These are phyloP conservation scores for Metschnikowia lochheadii DNA, from an alignment of 805 yeast genomes.

Conservation along the genomic window DNA sequence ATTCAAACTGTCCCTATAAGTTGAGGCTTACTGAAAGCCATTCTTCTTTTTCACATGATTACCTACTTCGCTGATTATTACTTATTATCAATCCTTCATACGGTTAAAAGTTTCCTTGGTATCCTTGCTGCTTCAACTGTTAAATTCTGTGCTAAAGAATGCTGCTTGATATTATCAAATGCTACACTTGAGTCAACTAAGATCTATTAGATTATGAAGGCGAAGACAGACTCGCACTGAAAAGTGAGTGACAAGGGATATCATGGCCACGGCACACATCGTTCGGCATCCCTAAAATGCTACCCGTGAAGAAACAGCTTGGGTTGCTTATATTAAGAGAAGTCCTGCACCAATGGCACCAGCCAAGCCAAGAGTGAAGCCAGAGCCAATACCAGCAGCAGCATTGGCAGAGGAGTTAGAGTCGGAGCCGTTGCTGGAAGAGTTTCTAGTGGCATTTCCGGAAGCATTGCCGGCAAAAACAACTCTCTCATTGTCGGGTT, in stretches of 20 bases:
- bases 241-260: not conserved
- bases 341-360: slow-evolving; percentile 51
- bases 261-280: not conserved
- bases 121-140: too few species aligned
- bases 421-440: slow-evolving; percentile 18
- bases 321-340: slow-evolving; percentile 28
- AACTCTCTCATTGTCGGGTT: slow-evolving; percentile 16
- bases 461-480: slow-evolving; percentile 2
- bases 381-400: slow-evolving; percentile 16
- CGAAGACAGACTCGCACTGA: not conserved
- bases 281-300: not conserved
- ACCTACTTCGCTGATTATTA: too few species aligned
- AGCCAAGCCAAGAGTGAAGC: slow-evolving; percentile 29
- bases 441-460: slow-evolving; percentile 13
- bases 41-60: too few species aligned
- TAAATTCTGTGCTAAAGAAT: not conserved
- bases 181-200: not conserved
- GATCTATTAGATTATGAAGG: not conserved
- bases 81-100: too few species aligned
- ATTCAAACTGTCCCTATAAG: too few species aligned
- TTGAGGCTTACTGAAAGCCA: too few species aligned
- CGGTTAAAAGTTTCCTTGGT: too few species aligned
- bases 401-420: slow-evolving; percentile 25
- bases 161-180: not conserved
- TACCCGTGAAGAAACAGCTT: not conserved